A percentile compares a stretch with the other conserved stretches of the same genome.
Evolutionary conservation across 495 filamentous ascomycete species (phyloP).

Genomic region (Xylaria bambusicola): DNA sequence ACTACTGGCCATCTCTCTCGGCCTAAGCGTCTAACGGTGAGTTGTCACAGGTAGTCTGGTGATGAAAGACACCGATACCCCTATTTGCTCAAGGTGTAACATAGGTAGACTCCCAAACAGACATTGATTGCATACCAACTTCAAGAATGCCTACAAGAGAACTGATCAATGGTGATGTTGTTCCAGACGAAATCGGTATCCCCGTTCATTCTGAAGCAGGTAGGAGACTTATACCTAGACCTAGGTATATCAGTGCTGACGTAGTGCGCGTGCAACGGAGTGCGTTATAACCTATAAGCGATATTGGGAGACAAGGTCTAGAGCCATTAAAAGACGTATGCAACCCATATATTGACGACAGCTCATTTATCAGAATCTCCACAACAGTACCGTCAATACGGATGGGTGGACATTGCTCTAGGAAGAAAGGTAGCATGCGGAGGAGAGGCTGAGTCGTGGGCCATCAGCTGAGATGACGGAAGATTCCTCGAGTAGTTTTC

Average conservation of each 20-base stretch:
- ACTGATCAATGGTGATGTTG: too few species aligned
- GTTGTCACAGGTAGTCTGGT: too few species aligned
- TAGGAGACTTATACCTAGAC: slow-evolving; percentile 1
- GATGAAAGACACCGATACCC: too few species aligned
- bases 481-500: not conserved
- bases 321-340: not conserved
- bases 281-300: not conserved
- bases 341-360: slow-evolving; percentile 1
- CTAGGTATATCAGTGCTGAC: too few species aligned
- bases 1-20: too few species aligned
- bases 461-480: slow-evolving; percentile 20
- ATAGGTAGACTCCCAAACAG: too few species aligned
- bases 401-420: not conserved
- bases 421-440: not conserved
- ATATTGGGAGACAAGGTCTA: not conserved
- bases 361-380: slow-evolving; percentile 9
- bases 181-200: not conserved
- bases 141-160: too few species aligned
- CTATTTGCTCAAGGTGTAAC: too few species aligned
- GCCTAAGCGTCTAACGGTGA: too few species aligned
- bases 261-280: slow-evolving; percentile 2
- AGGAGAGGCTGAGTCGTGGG: slow-evolving; percentile 12
- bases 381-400: not conserved
- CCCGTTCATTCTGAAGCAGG: not conserved
- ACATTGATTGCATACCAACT: too few species aligned